phyloP scores from a whole-genome alignment of 805 yeast genomes.

The Wickerhamiella sorbophila region DNA sequence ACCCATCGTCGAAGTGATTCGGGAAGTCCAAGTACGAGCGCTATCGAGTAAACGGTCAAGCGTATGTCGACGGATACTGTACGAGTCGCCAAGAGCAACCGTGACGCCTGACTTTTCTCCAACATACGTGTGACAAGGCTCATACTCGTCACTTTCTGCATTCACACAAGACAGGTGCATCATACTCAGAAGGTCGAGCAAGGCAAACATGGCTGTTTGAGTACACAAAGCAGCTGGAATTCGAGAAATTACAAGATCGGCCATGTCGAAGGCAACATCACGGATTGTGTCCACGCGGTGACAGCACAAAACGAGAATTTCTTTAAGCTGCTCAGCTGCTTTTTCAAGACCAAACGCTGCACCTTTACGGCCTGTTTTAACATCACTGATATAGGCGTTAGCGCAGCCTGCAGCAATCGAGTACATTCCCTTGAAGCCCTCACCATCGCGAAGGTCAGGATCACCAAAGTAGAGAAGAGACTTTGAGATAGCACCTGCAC shows the following conservation, averaged over 20 bases:
- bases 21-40: conserved; percentile 54
- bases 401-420: conserved; percentile 47
- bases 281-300: conserved; percentile 66
- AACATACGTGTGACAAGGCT: conserved; percentile 58
- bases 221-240: conserved; percentile 74
- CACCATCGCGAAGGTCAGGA: conserved; percentile 56
- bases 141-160: conserved; percentile 70
- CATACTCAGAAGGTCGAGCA: conserved; percentile 66
- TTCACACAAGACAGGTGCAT: conserved; percentile 70
- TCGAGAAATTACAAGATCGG: conserved; percentile 47
- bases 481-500: conserved; percentile 70
- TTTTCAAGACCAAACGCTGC: conserved; percentile 41
- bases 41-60: conserved; percentile 42
- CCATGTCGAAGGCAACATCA: conserved; percentile 62
- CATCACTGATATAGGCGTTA: conserved; percentile 38
- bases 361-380: conserved; percentile 37
- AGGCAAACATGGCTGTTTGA: conserved; percentile 52
- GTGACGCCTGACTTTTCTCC: conserved; percentile 34
- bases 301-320: conserved; percentile 55
- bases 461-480: conserved; percentile 70
- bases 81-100: conserved; percentile 56
- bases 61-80: conserved; percentile 59
- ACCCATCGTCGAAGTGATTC: conserved; percentile 42
- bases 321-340: conserved; percentile 55
- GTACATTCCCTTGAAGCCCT: conserved; percentile 54